Evolutionary conservation across 108 stramenopile genomes (phyloP).

Genomic region (Parietichytrium sp.): DNA sequence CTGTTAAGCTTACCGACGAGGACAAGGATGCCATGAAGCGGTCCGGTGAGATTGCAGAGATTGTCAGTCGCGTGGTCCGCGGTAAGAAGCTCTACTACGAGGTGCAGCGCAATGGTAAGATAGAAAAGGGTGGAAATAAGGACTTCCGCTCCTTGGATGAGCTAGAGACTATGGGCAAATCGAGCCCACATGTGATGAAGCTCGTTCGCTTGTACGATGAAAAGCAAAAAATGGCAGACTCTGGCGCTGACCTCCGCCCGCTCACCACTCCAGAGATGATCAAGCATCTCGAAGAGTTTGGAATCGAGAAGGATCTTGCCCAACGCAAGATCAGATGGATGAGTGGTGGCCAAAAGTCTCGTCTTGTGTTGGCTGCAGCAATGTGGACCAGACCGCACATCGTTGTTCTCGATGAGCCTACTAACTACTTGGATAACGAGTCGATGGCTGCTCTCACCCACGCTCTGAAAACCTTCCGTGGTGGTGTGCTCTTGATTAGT

Average conservation of each 20-base stretch:
- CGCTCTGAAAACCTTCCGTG: not conserved
- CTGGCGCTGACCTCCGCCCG: constrained; percentile 50
- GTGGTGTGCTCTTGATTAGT: not conserved
- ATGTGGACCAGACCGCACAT: constrained; percentile 65
- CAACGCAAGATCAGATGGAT: constrained; percentile 40
- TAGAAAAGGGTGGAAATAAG: constrained; percentile 68
- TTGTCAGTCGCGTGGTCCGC: not conserved
- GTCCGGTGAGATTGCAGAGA: constrained; percentile 25
- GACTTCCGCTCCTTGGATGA: constrained; percentile 41
- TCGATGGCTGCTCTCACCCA: constrained; percentile 51
- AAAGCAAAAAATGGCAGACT: constrained; percentile 45
- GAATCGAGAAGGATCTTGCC: constrained; percentile 41
- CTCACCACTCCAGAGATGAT: constrained; percentile 48
- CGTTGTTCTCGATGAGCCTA: constrained; percentile 64
- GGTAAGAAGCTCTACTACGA: constrained; percentile 60
- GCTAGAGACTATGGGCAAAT: constrained; percentile 48
- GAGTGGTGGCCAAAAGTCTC: constrained; percentile 60
- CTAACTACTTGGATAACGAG: constrained; percentile 65
- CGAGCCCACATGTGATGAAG: constrained; percentile 40
- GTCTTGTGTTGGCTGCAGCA: constrained; percentile 58
- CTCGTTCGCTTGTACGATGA: constrained; percentile 55
- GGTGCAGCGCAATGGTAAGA: constrained; percentile 77
- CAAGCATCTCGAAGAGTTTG: constrained; percentile 60
- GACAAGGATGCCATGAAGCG: constrained; percentile 40
- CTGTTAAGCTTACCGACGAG: constrained; percentile 39